Evolutionary conservation across 306 rosid genomes (phyloP).

Genomic region (Trichosanthes truncata): DNA sequence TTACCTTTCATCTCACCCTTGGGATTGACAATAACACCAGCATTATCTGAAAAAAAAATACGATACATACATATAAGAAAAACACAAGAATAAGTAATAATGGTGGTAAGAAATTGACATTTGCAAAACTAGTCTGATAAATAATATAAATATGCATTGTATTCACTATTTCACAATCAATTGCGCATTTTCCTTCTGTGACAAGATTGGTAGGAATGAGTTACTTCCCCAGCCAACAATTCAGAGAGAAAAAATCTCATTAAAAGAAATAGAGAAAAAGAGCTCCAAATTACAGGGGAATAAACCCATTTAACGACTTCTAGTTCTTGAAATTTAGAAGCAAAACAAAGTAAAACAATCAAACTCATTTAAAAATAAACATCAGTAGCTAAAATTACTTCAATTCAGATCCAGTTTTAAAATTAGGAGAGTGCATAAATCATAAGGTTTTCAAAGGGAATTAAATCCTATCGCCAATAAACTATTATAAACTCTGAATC

Average conservation of each 20-base stretch:
- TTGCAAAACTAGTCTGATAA: not conserved
- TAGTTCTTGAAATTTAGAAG: not conserved
- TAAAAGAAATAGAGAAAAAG: not conserved
- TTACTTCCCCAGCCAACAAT: not conserved
- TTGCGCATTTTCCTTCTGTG: not conserved
- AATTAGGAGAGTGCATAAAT: not conserved
- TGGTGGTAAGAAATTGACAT: not conserved
- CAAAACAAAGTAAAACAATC: not conserved
- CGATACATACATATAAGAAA: not conserved
- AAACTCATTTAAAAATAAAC: not conserved
- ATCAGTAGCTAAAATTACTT: not conserved
- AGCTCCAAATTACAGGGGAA: not conserved
- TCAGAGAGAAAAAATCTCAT: not conserved
- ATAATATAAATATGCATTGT: not conserved
- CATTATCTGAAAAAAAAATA: conserved; percentile 45
- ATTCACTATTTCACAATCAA: not conserved
- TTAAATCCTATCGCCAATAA: not conserved
- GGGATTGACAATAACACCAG: conserved; percentile 81
- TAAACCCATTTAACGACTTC: not conserved
- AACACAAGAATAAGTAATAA: not conserved
- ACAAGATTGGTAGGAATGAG: not conserved
- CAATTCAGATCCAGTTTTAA: not conserved
- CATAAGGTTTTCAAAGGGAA: not conserved
- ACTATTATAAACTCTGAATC: not conserved
- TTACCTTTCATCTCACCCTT: conserved; percentile 94